Evolutionary conservation across 768 basidiomycete species (phyloP).

Genomic region (Trametes elegans): DNA sequence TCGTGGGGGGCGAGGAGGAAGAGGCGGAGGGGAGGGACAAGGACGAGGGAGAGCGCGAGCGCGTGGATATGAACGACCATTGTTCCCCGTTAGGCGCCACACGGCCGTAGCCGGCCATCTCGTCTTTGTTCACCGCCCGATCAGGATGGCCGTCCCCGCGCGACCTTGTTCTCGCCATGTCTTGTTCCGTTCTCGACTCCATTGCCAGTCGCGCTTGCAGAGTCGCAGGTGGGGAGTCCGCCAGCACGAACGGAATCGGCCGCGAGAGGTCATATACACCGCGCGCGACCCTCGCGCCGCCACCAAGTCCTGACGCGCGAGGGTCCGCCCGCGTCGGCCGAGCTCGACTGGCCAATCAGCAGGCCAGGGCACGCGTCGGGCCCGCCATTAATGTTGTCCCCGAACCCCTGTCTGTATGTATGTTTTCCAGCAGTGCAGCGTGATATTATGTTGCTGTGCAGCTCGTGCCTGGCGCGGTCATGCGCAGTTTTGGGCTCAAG

Average conservation of each 20-base stretch:
- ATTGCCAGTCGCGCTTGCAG: neutral
- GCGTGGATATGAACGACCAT: conserved; percentile 11
- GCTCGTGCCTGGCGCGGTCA: neutral
- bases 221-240: neutral
- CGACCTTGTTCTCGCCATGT: neutral
- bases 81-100: conserved; percentile 16
- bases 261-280: neutral
- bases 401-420: too few species aligned
- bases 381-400: neutral
- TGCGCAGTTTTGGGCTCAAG: neutral
- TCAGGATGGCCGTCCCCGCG: neutral
- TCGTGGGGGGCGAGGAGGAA: conserved; percentile 1
- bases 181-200: neutral
- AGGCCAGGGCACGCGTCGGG: neutral
- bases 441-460: too few species aligned
- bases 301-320: neutral
- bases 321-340: neutral
- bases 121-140: neutral
- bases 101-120: neutral
- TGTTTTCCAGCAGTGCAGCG: too few species aligned
- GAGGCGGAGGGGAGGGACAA: neutral
- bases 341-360: neutral
- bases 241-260: neutral
- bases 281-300: conserved; percentile 1
- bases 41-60: neutral